Evolutionary conservation across 2,329 filamentous ascomycete species (phyloP).

Genomic region (Canariomyces notabilis): DNA sequence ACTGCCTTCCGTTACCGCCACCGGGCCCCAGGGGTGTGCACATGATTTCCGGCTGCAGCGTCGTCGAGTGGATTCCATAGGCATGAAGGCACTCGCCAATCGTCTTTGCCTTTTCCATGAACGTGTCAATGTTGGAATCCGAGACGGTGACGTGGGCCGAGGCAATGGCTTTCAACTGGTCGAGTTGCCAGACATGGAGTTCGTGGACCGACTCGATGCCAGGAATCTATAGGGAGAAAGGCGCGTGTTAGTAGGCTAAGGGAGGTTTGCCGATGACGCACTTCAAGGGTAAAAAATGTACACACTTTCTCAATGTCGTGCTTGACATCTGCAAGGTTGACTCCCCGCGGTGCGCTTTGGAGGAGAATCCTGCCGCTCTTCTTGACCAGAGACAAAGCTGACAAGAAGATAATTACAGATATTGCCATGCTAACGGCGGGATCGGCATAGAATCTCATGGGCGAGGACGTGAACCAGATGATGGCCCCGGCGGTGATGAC

Average conservation of each 20-base stretch:
- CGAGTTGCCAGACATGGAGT: slow-evolving; percentile 68
- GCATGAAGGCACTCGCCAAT: slow-evolving; percentile 66
- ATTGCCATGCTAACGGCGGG: slow-evolving; percentile 65
- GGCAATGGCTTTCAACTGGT: slow-evolving; percentile 65
- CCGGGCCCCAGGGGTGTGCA: neutral
- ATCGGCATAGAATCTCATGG: slow-evolving; percentile 64
- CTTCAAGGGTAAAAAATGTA: neutral
- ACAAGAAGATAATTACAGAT: slow-evolving; percentile 64
- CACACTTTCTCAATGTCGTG: slow-evolving; percentile 62
- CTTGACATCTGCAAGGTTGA: slow-evolving; percentile 58
- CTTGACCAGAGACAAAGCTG: slow-evolving; percentile 58
- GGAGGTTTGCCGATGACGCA: neutral
- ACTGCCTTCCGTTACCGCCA: neutral
- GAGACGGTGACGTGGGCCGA: slow-evolving; percentile 64
- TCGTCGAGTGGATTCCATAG: slow-evolving; percentile 67
- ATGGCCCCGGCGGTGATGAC: slow-evolving; percentile 65
- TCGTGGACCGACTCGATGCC: slow-evolving; percentile 66
- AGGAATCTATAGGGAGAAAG: slow-evolving; percentile 46
- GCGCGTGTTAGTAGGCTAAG: neutral
- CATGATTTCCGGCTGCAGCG: slow-evolving; percentile 59
- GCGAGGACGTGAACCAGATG: slow-evolving; percentile 60
- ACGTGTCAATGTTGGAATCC: slow-evolving; percentile 50
- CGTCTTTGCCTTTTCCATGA: slow-evolving; percentile 55
- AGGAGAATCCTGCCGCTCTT: slow-evolving; percentile 61
- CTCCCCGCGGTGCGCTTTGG: slow-evolving; percentile 57